Evolutionary conservation across 176 grass and related monocot genomes (phyloP).

Genomic region (Ensete glaucum): DNA sequence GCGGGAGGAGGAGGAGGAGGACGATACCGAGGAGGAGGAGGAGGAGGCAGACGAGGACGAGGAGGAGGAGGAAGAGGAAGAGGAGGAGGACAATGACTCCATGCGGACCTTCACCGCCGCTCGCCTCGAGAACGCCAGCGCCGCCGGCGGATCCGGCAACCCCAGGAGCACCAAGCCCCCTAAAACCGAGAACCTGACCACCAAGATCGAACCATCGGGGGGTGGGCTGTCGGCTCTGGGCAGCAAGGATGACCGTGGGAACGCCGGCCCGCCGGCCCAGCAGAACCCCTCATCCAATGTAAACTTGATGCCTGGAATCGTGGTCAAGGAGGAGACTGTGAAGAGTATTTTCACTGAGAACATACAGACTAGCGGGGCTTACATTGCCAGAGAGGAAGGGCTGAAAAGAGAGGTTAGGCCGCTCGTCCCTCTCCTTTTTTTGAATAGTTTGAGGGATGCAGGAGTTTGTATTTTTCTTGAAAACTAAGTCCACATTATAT

Average conservation of each 20-base stretch:
- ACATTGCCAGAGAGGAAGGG: conserved; percentile 84
- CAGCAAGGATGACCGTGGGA: conserved; percentile 31
- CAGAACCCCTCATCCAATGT: conserved; percentile 4
- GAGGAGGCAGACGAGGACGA: conserved; percentile 20
- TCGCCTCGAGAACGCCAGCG: conserved; percentile 16
- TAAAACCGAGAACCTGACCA: conserved; percentile 26
- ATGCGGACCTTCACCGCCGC: conserved; percentile 42
- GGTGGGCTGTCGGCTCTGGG: conserved; percentile 8
- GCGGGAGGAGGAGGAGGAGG: conserved; percentile 39
- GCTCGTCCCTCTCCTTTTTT: background rate
- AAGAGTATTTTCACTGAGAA: conserved; percentile 92
- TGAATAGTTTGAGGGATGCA: background rate
- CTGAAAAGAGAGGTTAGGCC: conserved; percentile 69
- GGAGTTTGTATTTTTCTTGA: background rate
- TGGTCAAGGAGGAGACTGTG: conserved; percentile 37
- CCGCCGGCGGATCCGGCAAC: background rate
- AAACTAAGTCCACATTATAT: no score
- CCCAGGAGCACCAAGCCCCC: conserved; percentile 30
- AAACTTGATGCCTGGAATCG: conserved; percentile 24
- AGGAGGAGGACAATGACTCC: conserved; percentile 32
- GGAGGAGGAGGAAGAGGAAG: conserved; percentile 20
- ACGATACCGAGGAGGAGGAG: conserved; percentile 16
- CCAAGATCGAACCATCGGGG: conserved; percentile 21
- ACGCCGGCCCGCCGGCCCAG: conserved; percentile 1
- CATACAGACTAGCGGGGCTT: conserved; percentile 90